Evolutionary conservation across 1,284 basidiomycete genomes (phyloP).

Genomic region (Moniliophthora roreri): DNA sequence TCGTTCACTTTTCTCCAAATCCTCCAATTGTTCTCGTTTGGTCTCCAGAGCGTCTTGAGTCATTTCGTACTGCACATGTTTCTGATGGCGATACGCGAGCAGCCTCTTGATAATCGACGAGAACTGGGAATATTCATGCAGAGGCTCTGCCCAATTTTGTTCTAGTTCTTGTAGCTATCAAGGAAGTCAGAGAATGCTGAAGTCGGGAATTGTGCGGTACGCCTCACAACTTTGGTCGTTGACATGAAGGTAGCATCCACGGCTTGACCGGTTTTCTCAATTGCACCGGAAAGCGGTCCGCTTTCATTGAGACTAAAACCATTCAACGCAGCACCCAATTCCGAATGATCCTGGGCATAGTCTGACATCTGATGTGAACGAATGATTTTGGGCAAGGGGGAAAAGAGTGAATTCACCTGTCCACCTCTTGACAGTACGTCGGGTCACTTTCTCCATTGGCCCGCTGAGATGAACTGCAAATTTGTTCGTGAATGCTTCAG

Average conservation of each 20-base stretch:
- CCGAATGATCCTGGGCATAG: slow-evolving; percentile 87
- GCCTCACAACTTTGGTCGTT: slow-evolving; percentile 80
- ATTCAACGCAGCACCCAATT: slow-evolving; percentile 94
- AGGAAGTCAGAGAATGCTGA: background rate
- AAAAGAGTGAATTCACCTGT: slow-evolving; percentile 52
- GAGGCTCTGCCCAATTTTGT: slow-evolving; percentile 91
- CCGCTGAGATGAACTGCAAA: slow-evolving; percentile 91
- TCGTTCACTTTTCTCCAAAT: slow-evolving; percentile 89
- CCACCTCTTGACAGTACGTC: slow-evolving; percentile 92
- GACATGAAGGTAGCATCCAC: slow-evolving; percentile 93
- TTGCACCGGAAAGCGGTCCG: slow-evolving; percentile 70
- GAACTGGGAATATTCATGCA: slow-evolving; percentile 96
- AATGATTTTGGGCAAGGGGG: slow-evolving; percentile 5
- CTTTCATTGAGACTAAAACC: slow-evolving; percentile 91
- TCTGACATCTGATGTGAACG: slow-evolving; percentile 45
- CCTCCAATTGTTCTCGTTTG: slow-evolving; percentile 86
- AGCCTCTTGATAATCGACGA: slow-evolving; percentile 92
- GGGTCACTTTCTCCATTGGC: slow-evolving; percentile 95
- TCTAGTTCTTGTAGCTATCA: slow-evolving; percentile 86
- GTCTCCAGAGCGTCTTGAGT: slow-evolving; percentile 89
- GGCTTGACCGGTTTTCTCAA: slow-evolving; percentile 95
- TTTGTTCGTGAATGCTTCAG: slow-evolving; percentile 95
- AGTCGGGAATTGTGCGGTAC: slow-evolving; percentile 1
- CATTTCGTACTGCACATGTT: slow-evolving; percentile 97
- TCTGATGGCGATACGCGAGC: slow-evolving; percentile 94